phyloP scores from a whole-genome alignment of 2,329 filamentous ascomycete species.

The Dendryphion nanum region DNA sequence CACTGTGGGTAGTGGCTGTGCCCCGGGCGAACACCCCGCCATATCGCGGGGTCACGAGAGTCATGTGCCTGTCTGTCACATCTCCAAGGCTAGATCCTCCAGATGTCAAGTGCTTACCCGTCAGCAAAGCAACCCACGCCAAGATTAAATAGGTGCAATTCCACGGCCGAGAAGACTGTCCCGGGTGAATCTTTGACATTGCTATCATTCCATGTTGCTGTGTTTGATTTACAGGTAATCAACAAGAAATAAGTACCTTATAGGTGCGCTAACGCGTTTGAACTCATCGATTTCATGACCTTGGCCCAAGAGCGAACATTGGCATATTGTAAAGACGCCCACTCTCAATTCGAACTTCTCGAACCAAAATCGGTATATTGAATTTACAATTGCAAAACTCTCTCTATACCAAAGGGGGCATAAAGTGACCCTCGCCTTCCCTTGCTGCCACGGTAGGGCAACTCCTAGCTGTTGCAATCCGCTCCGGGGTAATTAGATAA shows the following conservation, averaged over 20 bases:
- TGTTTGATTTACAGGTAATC: background rate
- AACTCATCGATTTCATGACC: background rate
- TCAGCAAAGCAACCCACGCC: background rate
- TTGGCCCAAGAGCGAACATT: background rate
- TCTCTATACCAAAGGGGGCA: background rate
- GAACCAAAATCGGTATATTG: background rate
- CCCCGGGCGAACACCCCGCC: too few relatives aligned
- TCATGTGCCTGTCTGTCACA: background rate
- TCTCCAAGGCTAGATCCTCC: too few relatives aligned
- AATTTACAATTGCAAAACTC: background rate
- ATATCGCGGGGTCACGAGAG: background rate
- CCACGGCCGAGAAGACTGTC: background rate
- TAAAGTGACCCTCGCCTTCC: constrained; percentile 22
- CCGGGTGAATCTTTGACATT: too few relatives aligned
- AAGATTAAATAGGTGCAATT: background rate
- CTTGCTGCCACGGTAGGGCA: constrained; percentile 36
- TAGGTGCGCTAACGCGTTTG: background rate
- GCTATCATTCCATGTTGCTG: background rate
- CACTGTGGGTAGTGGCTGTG: too few relatives aligned
- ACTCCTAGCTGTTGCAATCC: constrained; percentile 28
- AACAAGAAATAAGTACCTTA: background rate
- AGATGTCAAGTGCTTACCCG: too few relatives aligned
- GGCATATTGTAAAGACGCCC: too few relatives aligned
- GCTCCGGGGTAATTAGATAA: constrained; percentile 39
- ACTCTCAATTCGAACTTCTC: too few relatives aligned